Conservation (phyloP, 1,139 yeast species). For the Chernovozyma sophiae-reginae region DNA sequence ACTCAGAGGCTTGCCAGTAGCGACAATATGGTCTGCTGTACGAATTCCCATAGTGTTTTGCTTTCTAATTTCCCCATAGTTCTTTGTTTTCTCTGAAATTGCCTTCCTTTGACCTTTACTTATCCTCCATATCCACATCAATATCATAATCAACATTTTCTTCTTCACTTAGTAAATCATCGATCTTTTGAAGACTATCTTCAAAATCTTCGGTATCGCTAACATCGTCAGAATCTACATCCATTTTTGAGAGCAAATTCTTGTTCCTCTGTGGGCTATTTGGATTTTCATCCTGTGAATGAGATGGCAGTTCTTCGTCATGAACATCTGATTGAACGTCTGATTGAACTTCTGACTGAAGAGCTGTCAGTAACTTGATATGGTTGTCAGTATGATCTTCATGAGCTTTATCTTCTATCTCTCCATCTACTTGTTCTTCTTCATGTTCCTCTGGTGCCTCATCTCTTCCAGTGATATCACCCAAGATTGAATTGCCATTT, state of each 20-base stretch:
- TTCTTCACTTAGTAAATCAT: constrained; percentile 34
- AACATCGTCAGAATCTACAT: constrained; percentile 6
- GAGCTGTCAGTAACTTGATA: not conserved
- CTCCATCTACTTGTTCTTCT: constrained; percentile 7
- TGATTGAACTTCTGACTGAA: constrained; percentile 7
- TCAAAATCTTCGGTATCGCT: constrained; percentile 5
- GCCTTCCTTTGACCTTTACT: too few relatives aligned
- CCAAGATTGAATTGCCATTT: constrained; percentile 10
- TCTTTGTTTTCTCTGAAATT: too few relatives aligned
- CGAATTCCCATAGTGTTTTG: too few relatives aligned
- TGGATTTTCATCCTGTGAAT: constrained; percentile 1
- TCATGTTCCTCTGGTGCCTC: not conserved
- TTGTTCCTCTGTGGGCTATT: constrained; percentile 4
- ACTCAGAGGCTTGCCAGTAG: too few relatives aligned
- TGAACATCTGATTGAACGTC: constrained; percentile 6
- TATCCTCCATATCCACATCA: constrained; percentile 13
- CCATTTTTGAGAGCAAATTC: constrained; percentile 4
- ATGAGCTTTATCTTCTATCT: constrained; percentile 4
- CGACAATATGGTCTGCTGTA: too few relatives aligned
- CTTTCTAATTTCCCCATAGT: too few relatives aligned
- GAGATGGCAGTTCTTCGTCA: constrained; percentile 1
- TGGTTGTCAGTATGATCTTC: constrained; percentile 1
- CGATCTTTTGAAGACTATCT: constrained; percentile 28
- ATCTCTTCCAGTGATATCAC: constrained; percentile 12
- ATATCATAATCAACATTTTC: constrained; percentile 40